phyloP scores from a whole-genome alignment of 441 rosid genomes.

The Populus hybrid region DNA sequence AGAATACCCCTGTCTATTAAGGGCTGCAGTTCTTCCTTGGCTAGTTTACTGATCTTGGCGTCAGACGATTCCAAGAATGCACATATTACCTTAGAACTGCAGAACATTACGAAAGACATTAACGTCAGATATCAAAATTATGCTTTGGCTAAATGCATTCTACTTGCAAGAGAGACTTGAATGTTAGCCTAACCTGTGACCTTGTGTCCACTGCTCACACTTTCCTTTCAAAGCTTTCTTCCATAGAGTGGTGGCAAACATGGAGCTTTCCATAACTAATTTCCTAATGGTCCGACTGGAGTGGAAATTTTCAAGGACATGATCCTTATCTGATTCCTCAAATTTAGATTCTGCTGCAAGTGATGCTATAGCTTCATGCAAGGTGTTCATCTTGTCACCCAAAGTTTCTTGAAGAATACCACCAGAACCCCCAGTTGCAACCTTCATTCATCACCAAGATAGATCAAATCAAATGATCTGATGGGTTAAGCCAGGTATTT shows the following conservation, averaged over 20 bases:
- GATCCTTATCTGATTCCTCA: constrained; percentile 53
- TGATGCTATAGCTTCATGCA: constrained; percentile 66
- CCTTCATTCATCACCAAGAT: constrained; percentile 39
- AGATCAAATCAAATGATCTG: neutral
- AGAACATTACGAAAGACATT: constrained; percentile 12
- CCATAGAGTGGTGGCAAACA: constrained; percentile 74
- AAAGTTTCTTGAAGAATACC: constrained; percentile 65
- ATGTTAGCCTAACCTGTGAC: constrained; percentile 68
- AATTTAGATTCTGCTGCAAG: constrained; percentile 63
- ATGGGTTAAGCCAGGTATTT: neutral
- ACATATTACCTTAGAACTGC: constrained; percentile 72
- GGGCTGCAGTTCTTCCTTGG: constrained; percentile 62
- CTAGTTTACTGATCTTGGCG: constrained; percentile 44
- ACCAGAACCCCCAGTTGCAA: constrained; percentile 64
- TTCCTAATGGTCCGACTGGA: constrained; percentile 84
- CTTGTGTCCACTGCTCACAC: constrained; percentile 66
- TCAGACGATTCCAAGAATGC: constrained; percentile 71
- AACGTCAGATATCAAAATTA: neutral
- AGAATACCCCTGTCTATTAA: constrained; percentile 59
- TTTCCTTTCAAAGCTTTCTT: constrained; percentile 73
- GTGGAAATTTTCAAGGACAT: constrained; percentile 81
- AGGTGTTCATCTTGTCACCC: constrained; percentile 56
- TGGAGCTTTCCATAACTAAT: constrained; percentile 64
- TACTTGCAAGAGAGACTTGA: constrained; percentile 4
- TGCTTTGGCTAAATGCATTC: neutral